phyloP scores from a whole-genome alignment of 1,139 yeast species.

The Candida tropicalis region DNA sequence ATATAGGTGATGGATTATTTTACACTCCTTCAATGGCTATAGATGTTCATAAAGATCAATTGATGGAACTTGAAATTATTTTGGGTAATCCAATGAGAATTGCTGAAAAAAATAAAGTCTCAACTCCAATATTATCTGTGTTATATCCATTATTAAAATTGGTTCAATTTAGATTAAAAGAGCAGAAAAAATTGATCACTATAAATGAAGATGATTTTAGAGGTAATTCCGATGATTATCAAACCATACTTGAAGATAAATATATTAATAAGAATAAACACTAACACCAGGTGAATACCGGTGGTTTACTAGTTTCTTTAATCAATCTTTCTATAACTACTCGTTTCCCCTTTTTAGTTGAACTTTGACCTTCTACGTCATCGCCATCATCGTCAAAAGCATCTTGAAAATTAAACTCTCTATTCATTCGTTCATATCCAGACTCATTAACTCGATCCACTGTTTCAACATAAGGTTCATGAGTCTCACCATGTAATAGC shows the following conservation, averaged over 20 bases:
- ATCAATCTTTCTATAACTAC: conserved; percentile 68
- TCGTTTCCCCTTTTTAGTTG: conserved; percentile 29
- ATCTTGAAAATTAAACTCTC: conserved; percentile 5
- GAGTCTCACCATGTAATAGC: conserved; percentile 9
- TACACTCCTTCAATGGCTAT: conserved; percentile 76
- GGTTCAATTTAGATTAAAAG: conserved; percentile 62
- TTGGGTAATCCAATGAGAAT: conserved; percentile 70
- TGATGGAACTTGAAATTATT: conserved; percentile 71
- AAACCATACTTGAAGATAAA: conserved; percentile 24
- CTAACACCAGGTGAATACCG: conserved; percentile 73
- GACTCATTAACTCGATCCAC: conserved; percentile 12
- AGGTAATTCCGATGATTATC: conserved; percentile 34
- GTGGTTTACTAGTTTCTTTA: conserved; percentile 57
- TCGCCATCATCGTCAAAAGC: neutral
- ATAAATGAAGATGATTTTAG: conserved; percentile 31
- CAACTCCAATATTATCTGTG: conserved; percentile 59
- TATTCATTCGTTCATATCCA: conserved; percentile 17
- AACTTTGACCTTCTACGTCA: conserved; percentile 9
- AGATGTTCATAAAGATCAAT: conserved; percentile 68
- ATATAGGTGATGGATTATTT: conserved; percentile 64
- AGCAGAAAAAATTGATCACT: conserved; percentile 46
- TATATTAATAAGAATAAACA: conserved; percentile 7
- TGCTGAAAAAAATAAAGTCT: conserved; percentile 57
- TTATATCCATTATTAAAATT: conserved; percentile 60
- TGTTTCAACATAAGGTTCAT: conserved; percentile 7